Conservation (phyloP, 2,329 filamentous ascomycete genomes). For the Ceratocystis destructans region DNA sequence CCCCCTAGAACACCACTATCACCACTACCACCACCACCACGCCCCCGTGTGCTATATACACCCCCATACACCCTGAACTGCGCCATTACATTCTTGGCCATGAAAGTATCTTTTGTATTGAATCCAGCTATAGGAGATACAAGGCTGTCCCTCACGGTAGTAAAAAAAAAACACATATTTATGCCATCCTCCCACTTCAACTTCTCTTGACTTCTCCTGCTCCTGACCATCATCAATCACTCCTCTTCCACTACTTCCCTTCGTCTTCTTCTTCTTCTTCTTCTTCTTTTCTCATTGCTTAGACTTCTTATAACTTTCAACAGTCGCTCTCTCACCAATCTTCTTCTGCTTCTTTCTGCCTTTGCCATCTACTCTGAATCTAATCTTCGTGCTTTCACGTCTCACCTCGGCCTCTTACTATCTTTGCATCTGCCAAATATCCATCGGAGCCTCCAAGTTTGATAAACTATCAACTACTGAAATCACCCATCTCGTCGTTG, state of each 20-base stretch:
- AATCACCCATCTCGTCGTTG: constrained; percentile 8
- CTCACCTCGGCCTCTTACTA: neutral
- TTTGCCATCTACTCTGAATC: neutral
- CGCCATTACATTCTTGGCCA: neutral
- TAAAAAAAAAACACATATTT: constrained; percentile 18
- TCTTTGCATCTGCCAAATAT: neutral
- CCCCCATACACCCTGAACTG: neutral
- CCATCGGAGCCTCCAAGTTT: neutral
- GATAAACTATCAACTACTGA: neutral
- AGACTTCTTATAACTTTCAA: neutral
- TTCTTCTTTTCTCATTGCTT: neutral
- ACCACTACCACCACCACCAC: neutral
- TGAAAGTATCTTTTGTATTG: constrained; percentile 1
- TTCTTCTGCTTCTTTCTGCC: neutral
- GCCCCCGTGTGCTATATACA: neutral
- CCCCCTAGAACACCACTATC: neutral
- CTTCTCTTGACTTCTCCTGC: neutral
- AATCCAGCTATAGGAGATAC: neutral
- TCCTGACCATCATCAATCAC: neutral
- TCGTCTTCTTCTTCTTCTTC: neutral
- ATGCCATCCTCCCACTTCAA: constrained; percentile 1
- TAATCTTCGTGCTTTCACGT: constrained; percentile 2
- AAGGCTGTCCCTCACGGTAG: neutral
- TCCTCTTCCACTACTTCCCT: neutral
- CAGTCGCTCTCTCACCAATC: neutral